These are phyloP conservation scores for Coemansia sp. DNA, from an alignment of 192 early-diverging fungal species.

Conservation along the genomic window DNA sequence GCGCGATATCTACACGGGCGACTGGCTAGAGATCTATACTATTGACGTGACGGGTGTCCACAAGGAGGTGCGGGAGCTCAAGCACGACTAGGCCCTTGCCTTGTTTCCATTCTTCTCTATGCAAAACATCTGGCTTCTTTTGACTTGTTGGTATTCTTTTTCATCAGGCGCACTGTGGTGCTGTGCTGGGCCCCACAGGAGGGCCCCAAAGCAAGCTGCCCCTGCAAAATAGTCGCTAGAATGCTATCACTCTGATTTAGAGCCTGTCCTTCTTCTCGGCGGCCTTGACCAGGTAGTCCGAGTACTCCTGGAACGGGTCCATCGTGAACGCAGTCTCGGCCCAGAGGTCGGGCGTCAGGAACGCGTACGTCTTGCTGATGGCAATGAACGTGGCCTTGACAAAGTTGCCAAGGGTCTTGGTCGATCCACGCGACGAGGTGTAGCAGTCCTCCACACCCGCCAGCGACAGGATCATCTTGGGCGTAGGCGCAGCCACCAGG, in stretches of 20 bases:
- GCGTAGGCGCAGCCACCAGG: constrained; percentile 93
- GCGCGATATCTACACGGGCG: constrained; percentile 98
- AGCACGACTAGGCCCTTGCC: constrained; percentile 69
- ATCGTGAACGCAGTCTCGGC: constrained; percentile 79
- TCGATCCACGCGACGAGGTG: constrained; percentile 92
- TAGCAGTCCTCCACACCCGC: constrained; percentile 98
- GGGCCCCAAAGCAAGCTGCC: no score
- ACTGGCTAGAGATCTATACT: constrained; percentile 87
- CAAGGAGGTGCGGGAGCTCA: constrained; percentile 69
- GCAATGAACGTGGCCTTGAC: constrained; percentile 98
- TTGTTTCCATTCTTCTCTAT: background rate
- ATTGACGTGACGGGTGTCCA: constrained; percentile 74
- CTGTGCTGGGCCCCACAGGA: no score
- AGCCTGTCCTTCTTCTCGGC: constrained; percentile 48
- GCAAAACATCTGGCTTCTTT: no score
- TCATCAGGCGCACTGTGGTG: no score
- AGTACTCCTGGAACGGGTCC: constrained; percentile 88
- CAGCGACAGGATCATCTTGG: constrained; percentile 95
- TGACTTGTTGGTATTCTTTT: no score
- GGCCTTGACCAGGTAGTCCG: constrained; percentile 67
- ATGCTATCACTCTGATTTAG: no score
- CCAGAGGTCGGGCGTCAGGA: constrained; percentile 97
- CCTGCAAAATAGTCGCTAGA: no score
- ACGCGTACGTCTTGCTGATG: constrained; percentile 95
- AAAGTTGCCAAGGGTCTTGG: constrained; percentile 98